These are phyloP conservation scores for Obelidium mucronatum DNA, from an alignment of 192 early-diverging fungal genomes.

Conservation along the genomic window DNA sequence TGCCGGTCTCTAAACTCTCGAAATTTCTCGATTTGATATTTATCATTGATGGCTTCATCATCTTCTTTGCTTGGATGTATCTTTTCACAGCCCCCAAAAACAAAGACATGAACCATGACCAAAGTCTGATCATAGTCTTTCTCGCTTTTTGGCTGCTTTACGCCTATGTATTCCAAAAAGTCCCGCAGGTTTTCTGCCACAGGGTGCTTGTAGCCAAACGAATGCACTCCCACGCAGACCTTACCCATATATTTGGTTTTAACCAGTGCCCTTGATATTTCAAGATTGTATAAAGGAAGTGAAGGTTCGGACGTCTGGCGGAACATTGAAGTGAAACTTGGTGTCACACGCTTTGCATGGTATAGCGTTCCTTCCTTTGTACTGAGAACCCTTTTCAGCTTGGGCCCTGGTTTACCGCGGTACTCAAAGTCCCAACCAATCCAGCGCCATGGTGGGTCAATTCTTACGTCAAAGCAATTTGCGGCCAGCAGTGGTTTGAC, in stretches of 20 bases:
- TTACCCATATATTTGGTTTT: not conserved
- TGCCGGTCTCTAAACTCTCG: not conserved
- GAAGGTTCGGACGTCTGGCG: no score
- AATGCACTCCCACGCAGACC: not conserved
- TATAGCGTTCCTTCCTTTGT: no score
- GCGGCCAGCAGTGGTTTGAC: not conserved
- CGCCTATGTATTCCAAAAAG: not conserved
- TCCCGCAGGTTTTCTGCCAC: not conserved
- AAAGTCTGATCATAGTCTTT: not conserved
- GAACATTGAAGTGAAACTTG: no score
- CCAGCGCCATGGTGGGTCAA: not conserved
- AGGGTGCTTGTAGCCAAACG: not conserved
- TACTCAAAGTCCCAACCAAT: not conserved
- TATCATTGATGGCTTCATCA: no score
- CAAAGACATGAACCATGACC: conserved; percentile 5
- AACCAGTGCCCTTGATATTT: no score
- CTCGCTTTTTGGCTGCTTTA: not conserved
- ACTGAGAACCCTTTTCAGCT: no score
- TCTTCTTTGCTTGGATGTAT: no score
- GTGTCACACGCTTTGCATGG: no score
- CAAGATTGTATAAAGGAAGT: no score
- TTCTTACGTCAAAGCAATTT: not conserved
- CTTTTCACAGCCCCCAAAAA: not conserved
- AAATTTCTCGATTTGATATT: not conserved
- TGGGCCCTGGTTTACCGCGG: not conserved